These are phyloP conservation scores for Actinidia polygama DNA, from an alignment of 179 eudicot species.

Conservation along the genomic window DNA sequence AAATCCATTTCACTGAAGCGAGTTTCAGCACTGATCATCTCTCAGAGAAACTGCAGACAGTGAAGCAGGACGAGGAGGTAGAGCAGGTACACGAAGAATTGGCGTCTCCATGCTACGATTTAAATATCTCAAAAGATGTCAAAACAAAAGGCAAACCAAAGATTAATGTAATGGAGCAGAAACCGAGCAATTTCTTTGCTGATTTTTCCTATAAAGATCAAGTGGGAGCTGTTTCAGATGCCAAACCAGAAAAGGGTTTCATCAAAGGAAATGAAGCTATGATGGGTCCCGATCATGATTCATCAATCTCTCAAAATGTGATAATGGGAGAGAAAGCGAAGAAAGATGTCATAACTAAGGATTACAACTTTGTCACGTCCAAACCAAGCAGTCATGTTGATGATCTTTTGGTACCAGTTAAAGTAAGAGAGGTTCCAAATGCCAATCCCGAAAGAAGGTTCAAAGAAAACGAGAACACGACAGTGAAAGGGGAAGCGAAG, in stretches of 20 bases:
- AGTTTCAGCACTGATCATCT: constrained; percentile 58
- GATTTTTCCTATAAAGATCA: constrained; percentile 1
- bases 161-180: not conserved
- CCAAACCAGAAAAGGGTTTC: not conserved
- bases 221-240: not conserved
- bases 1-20: constrained; percentile 53
- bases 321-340: too few species aligned
- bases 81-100: constrained; percentile 23
- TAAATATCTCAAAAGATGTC: not conserved
- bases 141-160: constrained; percentile 1
- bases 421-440: constrained; percentile 1
- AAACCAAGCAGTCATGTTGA: too few species aligned
- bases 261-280: not conserved
- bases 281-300: not conserved
- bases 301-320: too few species aligned
- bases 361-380: too few species aligned
- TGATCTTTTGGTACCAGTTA: not conserved
- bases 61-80: constrained; percentile 59
- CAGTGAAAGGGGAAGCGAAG: not conserved
- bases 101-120: not conserved
- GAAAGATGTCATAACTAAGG: too few species aligned
- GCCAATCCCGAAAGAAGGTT: constrained; percentile 2
- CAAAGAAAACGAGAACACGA: not conserved
- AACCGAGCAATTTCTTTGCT: not conserved
- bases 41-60: constrained; percentile 53